Percentiles rank a stretch among this genome's conserved stretches.
Conservation (phyloP, 768 basidiomycete species). For the Mycena maculata region DNA sequence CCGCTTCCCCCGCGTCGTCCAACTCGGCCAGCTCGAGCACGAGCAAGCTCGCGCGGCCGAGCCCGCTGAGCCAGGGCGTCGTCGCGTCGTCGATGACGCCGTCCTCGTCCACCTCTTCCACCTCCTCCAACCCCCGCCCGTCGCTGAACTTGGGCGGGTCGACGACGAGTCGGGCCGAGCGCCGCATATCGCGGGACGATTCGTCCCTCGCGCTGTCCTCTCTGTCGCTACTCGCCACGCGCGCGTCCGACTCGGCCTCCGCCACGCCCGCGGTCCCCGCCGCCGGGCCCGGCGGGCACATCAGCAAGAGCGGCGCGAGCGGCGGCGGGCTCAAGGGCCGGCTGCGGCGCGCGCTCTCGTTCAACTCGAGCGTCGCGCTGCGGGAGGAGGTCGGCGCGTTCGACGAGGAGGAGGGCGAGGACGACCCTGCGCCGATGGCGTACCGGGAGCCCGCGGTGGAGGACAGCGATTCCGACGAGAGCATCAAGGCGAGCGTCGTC, state of each 20-base stretch:
- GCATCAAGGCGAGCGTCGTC: conserved; percentile 50
- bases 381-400: conserved; percentile 60
- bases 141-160: conserved; percentile 22
- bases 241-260: conserved; percentile 21
- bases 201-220: conserved; percentile 35
- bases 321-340: conserved; percentile 79
- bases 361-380: conserved; percentile 69
- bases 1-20: conserved; percentile 36
- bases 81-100: too few relatives aligned
- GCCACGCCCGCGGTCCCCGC: conserved; percentile 27
- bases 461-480: conserved; percentile 26
- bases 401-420: conserved; percentile 26
- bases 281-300: conserved; percentile 8
- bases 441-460: not conserved
- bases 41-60: conserved; percentile 46
- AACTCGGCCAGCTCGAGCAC: conserved; percentile 15
- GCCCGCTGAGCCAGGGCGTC: conserved; percentile 48
- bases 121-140: conserved; percentile 26
- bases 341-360: conserved; percentile 77
- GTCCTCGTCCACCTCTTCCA: too few relatives aligned
- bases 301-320: conserved; percentile 46
- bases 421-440: not conserved
- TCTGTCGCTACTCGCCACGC: conserved; percentile 28
- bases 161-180: conserved; percentile 54
- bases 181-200: conserved; percentile 61